These are phyloP conservation scores for Neurospora cerealis DNA, from an alignment of 495 filamentous ascomycete genomes.

Conservation along the genomic window DNA sequence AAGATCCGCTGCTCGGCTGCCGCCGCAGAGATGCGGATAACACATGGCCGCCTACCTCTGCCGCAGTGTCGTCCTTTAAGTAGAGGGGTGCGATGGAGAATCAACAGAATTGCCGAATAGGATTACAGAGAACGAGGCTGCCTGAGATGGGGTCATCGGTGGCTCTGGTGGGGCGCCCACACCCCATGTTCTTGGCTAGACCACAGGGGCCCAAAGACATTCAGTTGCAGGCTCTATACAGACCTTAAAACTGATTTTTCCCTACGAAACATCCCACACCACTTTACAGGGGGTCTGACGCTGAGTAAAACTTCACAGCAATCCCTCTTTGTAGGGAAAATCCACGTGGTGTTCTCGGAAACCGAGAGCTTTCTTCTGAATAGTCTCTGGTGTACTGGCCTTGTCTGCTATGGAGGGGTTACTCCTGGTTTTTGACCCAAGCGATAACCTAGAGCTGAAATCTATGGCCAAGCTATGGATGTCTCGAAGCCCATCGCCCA, in stretches of 20 bases:
- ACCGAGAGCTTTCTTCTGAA: not conserved
- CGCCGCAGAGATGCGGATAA: not conserved
- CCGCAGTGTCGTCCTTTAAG: not conserved
- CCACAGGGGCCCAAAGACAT: not conserved
- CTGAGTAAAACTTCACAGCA: not conserved
- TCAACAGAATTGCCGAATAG: not conserved
- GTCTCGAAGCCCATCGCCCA: not conserved
- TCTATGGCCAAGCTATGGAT: not conserved
- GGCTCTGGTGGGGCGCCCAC: not conserved
- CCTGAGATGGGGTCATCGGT: not conserved
- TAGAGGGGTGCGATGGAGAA: not conserved
- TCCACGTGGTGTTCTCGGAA: not conserved
- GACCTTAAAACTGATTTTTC: not conserved
- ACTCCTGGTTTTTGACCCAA: not conserved
- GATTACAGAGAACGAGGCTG: not conserved
- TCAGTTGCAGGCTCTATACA: not conserved
- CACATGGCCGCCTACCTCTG: not conserved
- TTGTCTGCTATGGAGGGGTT: not conserved
- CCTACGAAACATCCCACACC: not conserved
- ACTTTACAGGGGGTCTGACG: not conserved
- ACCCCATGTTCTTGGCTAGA: not conserved
- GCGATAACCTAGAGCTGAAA: not conserved
- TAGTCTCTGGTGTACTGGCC: not conserved
- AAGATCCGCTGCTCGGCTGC: not conserved
- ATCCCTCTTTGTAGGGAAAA: not conserved